Base-by-base conservation (phyloP, 2,329 filamentous ascomycete species). In the Aspergillus sojae region DNA sequence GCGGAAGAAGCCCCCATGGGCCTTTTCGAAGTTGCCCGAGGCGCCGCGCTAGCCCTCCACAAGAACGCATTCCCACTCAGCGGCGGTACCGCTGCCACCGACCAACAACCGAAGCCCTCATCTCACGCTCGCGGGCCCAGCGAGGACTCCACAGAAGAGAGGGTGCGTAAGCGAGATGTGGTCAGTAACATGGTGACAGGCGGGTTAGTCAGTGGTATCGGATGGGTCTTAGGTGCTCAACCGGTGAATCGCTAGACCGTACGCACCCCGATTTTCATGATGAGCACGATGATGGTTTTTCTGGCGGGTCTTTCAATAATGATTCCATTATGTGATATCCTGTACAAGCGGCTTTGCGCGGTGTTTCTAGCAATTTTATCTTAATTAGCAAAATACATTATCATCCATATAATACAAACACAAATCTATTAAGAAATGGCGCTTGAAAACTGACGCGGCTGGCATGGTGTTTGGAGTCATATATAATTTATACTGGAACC, bases 111-210 rank as follows among this genome's bases (percentile, higher is more conserved):
- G 5, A 34, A 53, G 26, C 34, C 57, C 32, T 21, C 62, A 23
- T 60, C 61, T 41, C 61, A 62, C 52, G 58, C 21, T 39, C 62
- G 39, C 46, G 61, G n/a, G 2, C 61, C 62, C 60, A 70, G 58
- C 65, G 66, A 62, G 59, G 54, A 53, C 26, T 46, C 60, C 60
- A 48, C 69, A 48, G 65, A 70, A 58, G 63, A 71, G 61, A 75
- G 77, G 48, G 78, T 83, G 19, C 74, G 82, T 48, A 84, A 84
- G 69, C 73, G 82, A 63, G 82, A 84, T 72, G 75, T 89, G 78
- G 86, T 89, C 55, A 86, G 86, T 63, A 89, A 83, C 76, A 87
- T 87, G 75, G 87, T 89, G 6, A 88, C 85, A 14, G 86, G 86
- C 2, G 86, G 86, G 7, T 74, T 89, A 71, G 86, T 85, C 9